Percentiles rank a stretch among this genome's conserved stretches.
Conservation (phyloP, 805 yeast genomes). For the Jamesozyma hellenica region DNA sequence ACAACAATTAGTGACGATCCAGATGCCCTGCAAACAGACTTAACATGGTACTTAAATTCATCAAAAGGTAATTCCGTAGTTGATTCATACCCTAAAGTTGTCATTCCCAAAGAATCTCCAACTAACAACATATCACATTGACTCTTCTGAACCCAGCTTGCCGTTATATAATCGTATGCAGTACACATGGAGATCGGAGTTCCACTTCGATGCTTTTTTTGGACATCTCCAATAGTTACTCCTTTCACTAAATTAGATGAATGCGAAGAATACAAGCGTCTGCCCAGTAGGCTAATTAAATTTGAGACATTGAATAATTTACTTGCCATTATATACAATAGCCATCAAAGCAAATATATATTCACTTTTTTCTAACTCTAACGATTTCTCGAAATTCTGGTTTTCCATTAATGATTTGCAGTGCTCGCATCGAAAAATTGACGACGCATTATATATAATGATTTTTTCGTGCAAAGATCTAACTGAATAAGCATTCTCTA, state of each 20-base stretch:
- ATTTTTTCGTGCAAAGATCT: no score
- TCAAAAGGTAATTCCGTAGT: slow-evolving; percentile 70
- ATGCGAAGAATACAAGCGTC: slow-evolving; percentile 4
- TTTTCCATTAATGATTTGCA: no score
- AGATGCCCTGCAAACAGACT: slow-evolving; percentile 68
- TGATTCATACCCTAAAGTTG: slow-evolving; percentile 67
- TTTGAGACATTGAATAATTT: no score
- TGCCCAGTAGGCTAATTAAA: not conserved
- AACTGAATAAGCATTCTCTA: no score
- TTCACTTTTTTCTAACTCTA: no score
- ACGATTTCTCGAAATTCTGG: no score
- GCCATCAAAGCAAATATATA: no score
- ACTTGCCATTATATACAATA: no score
- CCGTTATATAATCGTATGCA: slow-evolving; percentile 80
- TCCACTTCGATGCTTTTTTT: slow-evolving; percentile 24
- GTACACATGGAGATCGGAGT: slow-evolving; percentile 53
- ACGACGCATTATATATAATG: no score
- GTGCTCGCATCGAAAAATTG: no score
- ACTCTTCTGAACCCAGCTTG: slow-evolving; percentile 53
- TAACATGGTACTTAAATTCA: slow-evolving; percentile 67
- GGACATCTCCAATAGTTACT: slow-evolving; percentile 31
- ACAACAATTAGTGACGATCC: slow-evolving; percentile 58
- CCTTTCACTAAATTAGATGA: not conserved
- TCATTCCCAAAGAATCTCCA: slow-evolving; percentile 94
- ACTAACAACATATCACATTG: slow-evolving; percentile 62